Evolutionary conservation across 1,284 basidiomycete species (phyloP).

Genomic region (Baeospora myosura): DNA sequence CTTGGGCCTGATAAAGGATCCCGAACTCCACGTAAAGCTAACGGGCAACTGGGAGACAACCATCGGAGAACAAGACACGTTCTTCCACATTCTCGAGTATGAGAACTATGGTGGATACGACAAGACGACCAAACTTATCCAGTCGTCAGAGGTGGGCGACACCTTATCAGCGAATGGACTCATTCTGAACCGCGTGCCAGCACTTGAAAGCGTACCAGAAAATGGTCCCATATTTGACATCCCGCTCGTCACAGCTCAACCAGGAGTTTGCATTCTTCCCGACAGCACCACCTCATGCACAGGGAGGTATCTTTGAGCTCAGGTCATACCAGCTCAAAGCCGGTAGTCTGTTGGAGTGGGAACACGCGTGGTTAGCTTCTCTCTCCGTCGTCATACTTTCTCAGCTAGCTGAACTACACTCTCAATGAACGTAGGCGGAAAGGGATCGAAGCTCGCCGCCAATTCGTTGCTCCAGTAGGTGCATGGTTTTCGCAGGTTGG

Average conservation of each 20-base stretch:
- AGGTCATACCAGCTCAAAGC: slow-evolving; percentile 80
- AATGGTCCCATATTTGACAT: slow-evolving; percentile 68
- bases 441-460: slow-evolving; percentile 82
- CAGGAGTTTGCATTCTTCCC: slow-evolving; percentile 95
- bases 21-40: slow-evolving; percentile 73
- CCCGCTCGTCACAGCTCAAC: slow-evolving; percentile 70
- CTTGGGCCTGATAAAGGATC: slow-evolving; percentile 64
- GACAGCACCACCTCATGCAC: slow-evolving; percentile 74
- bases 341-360: slow-evolving; percentile 89
- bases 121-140: slow-evolving; percentile 54
- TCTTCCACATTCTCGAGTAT: slow-evolving; percentile 81
- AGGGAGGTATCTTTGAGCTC: slow-evolving; percentile 89
- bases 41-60: slow-evolving; percentile 88
- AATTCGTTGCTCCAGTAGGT: slow-evolving; percentile 80
- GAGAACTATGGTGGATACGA: slow-evolving; percentile 86
- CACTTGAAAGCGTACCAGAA: slow-evolving; percentile 55
- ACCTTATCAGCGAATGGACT: not conserved
- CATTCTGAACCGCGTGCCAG: slow-evolving; percentile 25
- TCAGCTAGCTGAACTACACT: too few relatives aligned
- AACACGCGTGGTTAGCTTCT: slow-evolving; percentile 76
- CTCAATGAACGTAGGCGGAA: slow-evolving; percentile 62
- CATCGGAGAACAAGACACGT: slow-evolving; percentile 83
- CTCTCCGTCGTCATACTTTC: too few relatives aligned
- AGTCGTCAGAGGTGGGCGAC: slow-evolving; percentile 47
- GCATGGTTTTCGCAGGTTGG: slow-evolving; percentile 95